phyloP scores from a whole-genome alignment of 208 protist genomes.

The Leishmania braziliensis region DNA sequence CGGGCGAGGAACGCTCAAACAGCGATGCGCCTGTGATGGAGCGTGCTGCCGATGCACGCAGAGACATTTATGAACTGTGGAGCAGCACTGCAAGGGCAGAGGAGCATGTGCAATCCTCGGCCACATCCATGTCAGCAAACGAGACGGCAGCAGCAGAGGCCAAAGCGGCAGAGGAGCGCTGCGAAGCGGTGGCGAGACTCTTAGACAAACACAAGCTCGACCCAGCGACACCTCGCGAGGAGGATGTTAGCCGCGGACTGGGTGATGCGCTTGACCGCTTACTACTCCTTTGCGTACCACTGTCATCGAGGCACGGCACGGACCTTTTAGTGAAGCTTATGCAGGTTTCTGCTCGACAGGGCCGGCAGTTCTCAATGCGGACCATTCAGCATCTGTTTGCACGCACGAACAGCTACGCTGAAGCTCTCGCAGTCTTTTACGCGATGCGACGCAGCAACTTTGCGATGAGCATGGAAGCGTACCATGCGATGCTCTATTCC shows the following conservation, averaged over 20 bases:
- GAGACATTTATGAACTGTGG: conserved; percentile 84
- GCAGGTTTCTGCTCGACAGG: conserved; percentile 54
- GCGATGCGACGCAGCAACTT: conserved; percentile 79
- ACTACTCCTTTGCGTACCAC: conserved; percentile 79
- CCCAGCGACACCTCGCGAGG: conserved; percentile 60
- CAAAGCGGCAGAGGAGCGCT: conserved; percentile 31
- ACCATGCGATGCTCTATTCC: conserved; percentile 93
- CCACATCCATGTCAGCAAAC: background rate
- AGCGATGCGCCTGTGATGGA: conserved; percentile 56
- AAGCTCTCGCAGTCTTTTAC: conserved; percentile 89
- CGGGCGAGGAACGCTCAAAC: background rate
- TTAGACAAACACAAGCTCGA: conserved; percentile 65
- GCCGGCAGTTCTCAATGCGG: conserved; percentile 71
- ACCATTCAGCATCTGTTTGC: conserved; percentile 91
- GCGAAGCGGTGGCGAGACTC: conserved; percentile 30
- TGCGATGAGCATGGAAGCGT: conserved; percentile 88
- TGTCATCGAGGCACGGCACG: conserved; percentile 40
- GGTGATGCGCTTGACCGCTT: conserved; percentile 88
- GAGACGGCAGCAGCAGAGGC: conserved; percentile 18
- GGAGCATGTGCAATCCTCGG: conserved; percentile 17
- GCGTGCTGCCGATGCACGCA: conserved; percentile 56
- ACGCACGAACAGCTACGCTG: conserved; percentile 68
- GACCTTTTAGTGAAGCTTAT: conserved; percentile 66
- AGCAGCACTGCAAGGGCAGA: conserved; percentile 10
- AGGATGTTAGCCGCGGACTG: conserved; percentile 76